Conservation (phyloP, 2,329 filamentous ascomycete species). For the Aureobasidium namibiae region DNA sequence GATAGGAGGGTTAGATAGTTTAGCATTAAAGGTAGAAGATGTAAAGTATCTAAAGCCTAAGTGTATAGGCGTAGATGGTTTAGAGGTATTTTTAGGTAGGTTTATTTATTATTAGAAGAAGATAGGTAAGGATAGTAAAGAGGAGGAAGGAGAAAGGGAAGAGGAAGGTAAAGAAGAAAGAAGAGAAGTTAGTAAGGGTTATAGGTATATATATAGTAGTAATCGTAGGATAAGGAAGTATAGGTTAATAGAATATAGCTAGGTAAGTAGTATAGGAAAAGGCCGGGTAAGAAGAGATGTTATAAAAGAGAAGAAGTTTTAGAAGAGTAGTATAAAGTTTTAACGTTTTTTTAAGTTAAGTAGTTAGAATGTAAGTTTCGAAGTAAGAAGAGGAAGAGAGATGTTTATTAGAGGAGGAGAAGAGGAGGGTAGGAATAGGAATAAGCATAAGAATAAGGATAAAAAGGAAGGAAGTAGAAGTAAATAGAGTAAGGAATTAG, state of each 20-base stretch:
- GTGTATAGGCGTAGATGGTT: not conserved
- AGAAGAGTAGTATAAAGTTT: not conserved
- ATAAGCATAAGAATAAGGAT: not conserved
- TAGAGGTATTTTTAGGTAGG: not conserved
- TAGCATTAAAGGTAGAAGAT: not conserved
- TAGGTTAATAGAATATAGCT: not conserved
- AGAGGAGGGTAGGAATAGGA: not conserved
- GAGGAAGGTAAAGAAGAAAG: no score
- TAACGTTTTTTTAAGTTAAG: not conserved
- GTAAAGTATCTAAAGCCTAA: not conserved
- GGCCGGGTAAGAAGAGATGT: not conserved
- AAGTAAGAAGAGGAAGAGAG: not conserved
- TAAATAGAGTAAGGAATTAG: not conserved
- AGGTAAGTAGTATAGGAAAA: not conserved
- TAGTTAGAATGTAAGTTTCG: not conserved
- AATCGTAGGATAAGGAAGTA: not conserved
- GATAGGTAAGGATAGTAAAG: no score
- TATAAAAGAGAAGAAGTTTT: not conserved
- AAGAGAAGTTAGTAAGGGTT: not conserved
- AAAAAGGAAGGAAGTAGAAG: not conserved
- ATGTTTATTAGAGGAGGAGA: no score
- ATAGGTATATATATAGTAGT: not conserved
- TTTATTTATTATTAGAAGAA: not conserved
- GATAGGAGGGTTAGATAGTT: not conserved
- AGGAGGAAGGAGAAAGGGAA: no score